These are phyloP conservation scores for Lumnitzera littorea DNA, from an alignment of 345 rosid species.

Conservation along the genomic window DNA sequence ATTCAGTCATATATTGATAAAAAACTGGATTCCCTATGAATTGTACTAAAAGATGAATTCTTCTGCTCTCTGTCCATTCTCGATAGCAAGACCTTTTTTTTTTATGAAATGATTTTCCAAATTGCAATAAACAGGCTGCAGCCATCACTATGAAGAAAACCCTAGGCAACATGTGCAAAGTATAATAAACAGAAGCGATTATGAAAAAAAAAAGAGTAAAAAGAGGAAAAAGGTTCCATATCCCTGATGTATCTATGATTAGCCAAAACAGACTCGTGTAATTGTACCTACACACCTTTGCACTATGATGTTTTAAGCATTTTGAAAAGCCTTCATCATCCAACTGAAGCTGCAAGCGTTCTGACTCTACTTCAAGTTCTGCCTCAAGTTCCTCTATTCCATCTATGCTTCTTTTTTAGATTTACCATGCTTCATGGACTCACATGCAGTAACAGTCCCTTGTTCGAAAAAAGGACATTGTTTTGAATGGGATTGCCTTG, in stretches of 20 bases:
- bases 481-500: not conserved
- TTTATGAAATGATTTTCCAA: no score
- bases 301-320: conserved; percentile 14
- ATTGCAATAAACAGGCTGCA: no score
- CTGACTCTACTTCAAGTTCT: conserved; percentile 66
- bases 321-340: conserved; percentile 21
- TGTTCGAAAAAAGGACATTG: conserved; percentile 5
- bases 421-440: conserved; percentile 14
- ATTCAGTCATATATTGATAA: no score
- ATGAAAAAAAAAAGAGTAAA: no score
- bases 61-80: no score
- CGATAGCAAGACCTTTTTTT: no score
- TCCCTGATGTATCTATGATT: not conserved
- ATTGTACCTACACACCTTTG: conserved; percentile 21
- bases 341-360: conserved; percentile 48
- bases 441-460: not conserved
- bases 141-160: no score
- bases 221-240: no score
- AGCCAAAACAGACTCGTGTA: not conserved
- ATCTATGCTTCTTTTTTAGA: conserved; percentile 19
- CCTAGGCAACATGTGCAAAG: no score
- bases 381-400: conserved; percentile 63
- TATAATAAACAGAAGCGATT: no score
- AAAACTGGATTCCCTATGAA: no score
- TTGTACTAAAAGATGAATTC: no score